Percentiles rank a stretch among this genome's conserved stretches.
Conservation (phyloP, 1,284 basidiomycete species). For the Apiotrichum akiyoshidainum region DNA sequence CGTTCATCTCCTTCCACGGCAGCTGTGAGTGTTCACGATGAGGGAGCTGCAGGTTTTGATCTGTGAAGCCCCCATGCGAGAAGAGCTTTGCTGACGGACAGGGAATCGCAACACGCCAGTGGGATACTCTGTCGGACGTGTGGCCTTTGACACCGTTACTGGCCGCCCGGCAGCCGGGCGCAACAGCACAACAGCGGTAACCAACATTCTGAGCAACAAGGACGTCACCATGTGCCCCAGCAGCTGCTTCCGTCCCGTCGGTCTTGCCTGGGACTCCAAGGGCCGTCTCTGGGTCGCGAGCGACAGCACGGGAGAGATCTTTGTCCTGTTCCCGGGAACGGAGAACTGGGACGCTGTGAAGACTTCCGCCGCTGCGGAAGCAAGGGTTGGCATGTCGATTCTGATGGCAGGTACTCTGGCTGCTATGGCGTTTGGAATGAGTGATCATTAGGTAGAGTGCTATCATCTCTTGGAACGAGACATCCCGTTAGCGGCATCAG, state of each 20-base stretch:
- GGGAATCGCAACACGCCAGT: slow-evolving; percentile 14
- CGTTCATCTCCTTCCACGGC: slow-evolving; percentile 14
- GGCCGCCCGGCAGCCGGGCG: slow-evolving; percentile 1
- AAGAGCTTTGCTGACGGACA: slow-evolving; percentile 2
- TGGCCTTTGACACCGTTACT: not conserved
- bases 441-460: too few species aligned
- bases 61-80: too few species aligned
- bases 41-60: not conserved
- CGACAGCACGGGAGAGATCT: slow-evolving; percentile 18
- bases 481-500: too few species aligned
- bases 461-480: too few species aligned
- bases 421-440: too few species aligned
- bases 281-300: slow-evolving; percentile 13
- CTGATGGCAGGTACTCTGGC: too few species aligned
- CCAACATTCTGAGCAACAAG: slow-evolving; percentile 6
- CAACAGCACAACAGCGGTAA: slow-evolving; percentile 1
- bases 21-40: slow-evolving; percentile 11
- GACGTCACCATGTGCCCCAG: slow-evolving; percentile 10
- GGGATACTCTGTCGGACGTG: slow-evolving; percentile 7
- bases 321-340: not conserved
- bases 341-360: not conserved
- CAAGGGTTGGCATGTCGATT: too few species aligned
- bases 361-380: too few species aligned
- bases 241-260: slow-evolving; percentile 17
- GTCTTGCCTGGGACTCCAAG: slow-evolving; percentile 10